Conservation (phyloP, 2,329 filamentous ascomycete species). For the Pseudomassariella vexata region DNA sequence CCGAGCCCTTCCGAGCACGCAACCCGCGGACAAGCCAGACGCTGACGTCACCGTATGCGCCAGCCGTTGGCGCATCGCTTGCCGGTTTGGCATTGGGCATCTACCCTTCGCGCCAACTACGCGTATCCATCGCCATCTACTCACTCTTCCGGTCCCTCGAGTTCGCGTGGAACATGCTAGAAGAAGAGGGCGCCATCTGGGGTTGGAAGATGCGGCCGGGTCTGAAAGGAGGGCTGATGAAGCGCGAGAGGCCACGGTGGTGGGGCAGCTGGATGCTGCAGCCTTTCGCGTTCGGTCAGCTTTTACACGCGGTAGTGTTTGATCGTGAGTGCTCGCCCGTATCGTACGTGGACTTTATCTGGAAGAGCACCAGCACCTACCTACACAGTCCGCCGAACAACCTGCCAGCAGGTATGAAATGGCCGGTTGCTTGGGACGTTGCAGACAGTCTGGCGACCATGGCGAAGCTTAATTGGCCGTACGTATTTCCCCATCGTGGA, state of each 20-base stretch:
- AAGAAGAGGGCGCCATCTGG: slow-evolving; percentile 67
- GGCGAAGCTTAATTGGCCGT: slow-evolving; percentile 79
- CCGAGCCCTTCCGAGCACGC: slow-evolving; percentile 71
- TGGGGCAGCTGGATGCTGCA: slow-evolving; percentile 80
- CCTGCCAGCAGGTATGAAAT: slow-evolving; percentile 60
- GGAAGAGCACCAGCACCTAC: slow-evolving; percentile 73
- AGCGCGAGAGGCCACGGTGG: slow-evolving; percentile 69
- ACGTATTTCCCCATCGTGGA: slow-evolving; percentile 29
- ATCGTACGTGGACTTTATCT: slow-evolving; percentile 43
- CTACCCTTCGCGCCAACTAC: slow-evolving; percentile 54
- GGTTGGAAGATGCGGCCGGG: slow-evolving; percentile 35
- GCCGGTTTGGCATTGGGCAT: slow-evolving; percentile 80
- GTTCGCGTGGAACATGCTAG: slow-evolving; percentile 77
- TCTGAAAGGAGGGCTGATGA: slow-evolving; percentile 43
- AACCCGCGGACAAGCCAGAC: slow-evolving; percentile 72
- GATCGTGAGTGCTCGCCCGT: slow-evolving; percentile 59
- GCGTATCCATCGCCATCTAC: slow-evolving; percentile 78
- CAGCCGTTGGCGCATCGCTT: slow-evolving; percentile 83
- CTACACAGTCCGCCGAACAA: slow-evolving; percentile 65
- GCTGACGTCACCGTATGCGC: slow-evolving; percentile 77
- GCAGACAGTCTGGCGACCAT: slow-evolving; percentile 78
- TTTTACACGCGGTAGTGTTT: slow-evolving; percentile 71
- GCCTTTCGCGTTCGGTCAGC: slow-evolving; percentile 68
- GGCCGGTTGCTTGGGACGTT: slow-evolving; percentile 72
- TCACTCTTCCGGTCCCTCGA: slow-evolving; percentile 76